Conservation (phyloP, 2,329 filamentous ascomycete genomes). For the Orbilia ellipsospora region DNA sequence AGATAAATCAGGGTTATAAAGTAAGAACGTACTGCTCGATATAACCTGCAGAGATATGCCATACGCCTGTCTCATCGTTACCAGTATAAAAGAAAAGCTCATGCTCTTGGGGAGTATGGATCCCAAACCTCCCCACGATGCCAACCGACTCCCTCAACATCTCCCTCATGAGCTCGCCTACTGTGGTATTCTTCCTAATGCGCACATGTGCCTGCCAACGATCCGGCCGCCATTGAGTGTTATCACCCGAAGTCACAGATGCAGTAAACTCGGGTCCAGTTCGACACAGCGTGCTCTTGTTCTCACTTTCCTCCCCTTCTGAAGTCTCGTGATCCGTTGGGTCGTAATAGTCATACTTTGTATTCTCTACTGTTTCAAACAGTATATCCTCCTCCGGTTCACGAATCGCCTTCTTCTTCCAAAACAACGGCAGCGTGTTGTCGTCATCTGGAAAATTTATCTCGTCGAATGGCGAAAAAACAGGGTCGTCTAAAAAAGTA, state of each 20-base stretch:
- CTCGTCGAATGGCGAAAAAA: constrained; percentile 10
- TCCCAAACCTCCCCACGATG: constrained; percentile 6
- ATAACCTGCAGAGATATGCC: neutral
- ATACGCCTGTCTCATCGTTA: neutral
- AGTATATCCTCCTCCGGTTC: too few relatives aligned
- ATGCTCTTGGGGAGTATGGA: constrained; percentile 5
- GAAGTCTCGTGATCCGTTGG: neutral
- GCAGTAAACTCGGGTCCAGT: too few relatives aligned
- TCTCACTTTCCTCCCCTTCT: neutral
- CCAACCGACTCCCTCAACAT: constrained; percentile 4
- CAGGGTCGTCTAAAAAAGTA: constrained; percentile 23
- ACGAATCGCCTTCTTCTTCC: neutral
- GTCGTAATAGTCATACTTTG: neutral
- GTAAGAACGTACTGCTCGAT: neutral
- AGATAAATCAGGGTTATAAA: too few relatives aligned
- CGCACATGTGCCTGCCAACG: constrained; percentile 17
- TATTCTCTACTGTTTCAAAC: too few relatives aligned
- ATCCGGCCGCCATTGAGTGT: constrained; percentile 8
- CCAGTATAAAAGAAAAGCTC: constrained; percentile 2
- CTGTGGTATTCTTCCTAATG: constrained; percentile 4
- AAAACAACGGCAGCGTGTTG: neutral
- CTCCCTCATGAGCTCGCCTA: constrained; percentile 11
- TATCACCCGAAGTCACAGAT: neutral
- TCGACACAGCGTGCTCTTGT: too few relatives aligned
- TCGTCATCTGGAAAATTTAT: too few relatives aligned